A percentile compares a stretch with the other conserved stretches of the same genome.
Conservation (phyloP, 148 eudicot genomes). For the Persicaria tinctoria region DNA sequence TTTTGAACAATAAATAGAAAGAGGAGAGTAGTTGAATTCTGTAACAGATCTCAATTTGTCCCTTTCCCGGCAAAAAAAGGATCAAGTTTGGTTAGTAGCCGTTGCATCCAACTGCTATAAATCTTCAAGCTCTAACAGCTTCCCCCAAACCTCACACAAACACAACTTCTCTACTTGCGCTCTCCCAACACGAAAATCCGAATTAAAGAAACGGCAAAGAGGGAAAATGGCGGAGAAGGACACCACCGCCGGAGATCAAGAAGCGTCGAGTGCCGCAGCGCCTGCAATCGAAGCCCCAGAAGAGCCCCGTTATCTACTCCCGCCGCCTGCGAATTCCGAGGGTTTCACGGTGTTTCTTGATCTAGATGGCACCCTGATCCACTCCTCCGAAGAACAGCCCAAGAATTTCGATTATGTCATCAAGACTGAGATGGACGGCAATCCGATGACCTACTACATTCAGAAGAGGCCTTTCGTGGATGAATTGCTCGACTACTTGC, state of each 20-base stretch:
- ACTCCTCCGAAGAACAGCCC: slow-evolving; percentile 26
- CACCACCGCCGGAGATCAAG: slow-evolving; percentile 39
- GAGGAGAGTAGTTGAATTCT: too few relatives aligned
- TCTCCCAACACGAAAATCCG: background rate
- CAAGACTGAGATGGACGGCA: slow-evolving; percentile 40
- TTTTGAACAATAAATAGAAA: background rate
- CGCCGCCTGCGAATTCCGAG: slow-evolving; percentile 22
- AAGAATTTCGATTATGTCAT: slow-evolving; percentile 40
- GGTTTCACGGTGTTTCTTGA: slow-evolving; percentile 54
- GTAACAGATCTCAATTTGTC: too few relatives aligned
- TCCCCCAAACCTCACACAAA: background rate
- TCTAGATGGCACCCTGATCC: slow-evolving; percentile 73
- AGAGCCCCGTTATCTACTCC: slow-evolving; percentile 38
- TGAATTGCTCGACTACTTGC: slow-evolving; percentile 31
- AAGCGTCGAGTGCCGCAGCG: slow-evolving; percentile 32
- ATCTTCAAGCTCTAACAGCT: background rate
- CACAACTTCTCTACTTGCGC: background rate
- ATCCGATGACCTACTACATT: slow-evolving; percentile 28
- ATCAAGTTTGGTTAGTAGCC: background rate
- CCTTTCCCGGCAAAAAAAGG: background rate
- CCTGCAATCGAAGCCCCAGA: slow-evolving; percentile 29
- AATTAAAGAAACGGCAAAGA: background rate
- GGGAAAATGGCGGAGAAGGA: slow-evolving; percentile 60
- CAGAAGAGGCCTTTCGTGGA: slow-evolving; percentile 43
- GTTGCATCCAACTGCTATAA: slow-evolving; percentile 3